These are phyloP conservation scores for Carex pumila DNA, from an alignment of 176 grass and related monocot genomes.

Conservation along the genomic window DNA sequence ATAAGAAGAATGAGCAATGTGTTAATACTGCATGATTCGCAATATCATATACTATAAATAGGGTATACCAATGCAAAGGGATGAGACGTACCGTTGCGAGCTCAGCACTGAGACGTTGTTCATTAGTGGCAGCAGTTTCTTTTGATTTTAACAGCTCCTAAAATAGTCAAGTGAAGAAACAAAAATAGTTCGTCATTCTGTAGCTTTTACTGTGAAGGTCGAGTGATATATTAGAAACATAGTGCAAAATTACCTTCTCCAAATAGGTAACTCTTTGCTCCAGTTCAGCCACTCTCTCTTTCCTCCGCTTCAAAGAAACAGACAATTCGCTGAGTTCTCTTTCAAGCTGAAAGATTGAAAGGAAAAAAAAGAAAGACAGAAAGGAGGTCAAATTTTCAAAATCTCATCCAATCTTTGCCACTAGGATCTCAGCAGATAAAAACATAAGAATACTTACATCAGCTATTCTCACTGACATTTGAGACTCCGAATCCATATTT, in stretches of 20 bases:
- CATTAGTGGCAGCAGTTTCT: conserved; percentile 63
- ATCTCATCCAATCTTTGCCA: neutral
- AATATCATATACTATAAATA: neutral
- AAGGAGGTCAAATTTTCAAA: conserved; percentile 2
- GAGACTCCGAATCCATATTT: conserved; percentile 72
- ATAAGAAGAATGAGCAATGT: neutral
- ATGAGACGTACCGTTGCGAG: conserved; percentile 56
- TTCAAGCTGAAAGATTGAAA: conserved; percentile 57
- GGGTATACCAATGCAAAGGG: neutral
- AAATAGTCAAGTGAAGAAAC: conserved; percentile 31
- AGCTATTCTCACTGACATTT: conserved; percentile 68
- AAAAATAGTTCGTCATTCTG: conserved; percentile 15
- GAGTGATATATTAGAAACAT: neutral
- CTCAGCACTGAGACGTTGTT: conserved; percentile 56
- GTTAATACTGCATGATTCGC: neutral
- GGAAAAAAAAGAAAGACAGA: neutral
- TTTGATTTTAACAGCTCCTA: conserved; percentile 74
- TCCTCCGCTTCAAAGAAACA: conserved; percentile 59
- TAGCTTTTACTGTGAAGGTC: neutral
- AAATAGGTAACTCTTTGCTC: conserved; percentile 67
- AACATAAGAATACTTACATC: conserved; percentile 42
- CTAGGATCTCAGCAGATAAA: neutral
- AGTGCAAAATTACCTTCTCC: conserved; percentile 62
- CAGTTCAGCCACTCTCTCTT: conserved; percentile 38
- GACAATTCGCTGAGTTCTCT: conserved; percentile 67